These are phyloP conservation scores for Monosporascus sp. DNA, from an alignment of 2,329 filamentous ascomycete species.

Conservation along the genomic window DNA sequence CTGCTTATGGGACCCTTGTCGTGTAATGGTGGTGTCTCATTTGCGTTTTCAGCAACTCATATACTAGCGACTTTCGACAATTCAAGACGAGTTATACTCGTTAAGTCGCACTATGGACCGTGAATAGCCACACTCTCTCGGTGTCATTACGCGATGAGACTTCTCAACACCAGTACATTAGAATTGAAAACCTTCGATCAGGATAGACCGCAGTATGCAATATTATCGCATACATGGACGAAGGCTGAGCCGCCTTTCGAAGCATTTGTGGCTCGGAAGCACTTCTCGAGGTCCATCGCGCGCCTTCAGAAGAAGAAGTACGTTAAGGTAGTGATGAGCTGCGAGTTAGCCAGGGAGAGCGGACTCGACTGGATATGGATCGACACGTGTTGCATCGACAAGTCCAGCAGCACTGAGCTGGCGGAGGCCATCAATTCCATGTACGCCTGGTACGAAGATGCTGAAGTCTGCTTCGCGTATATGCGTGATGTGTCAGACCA, in stretches of 20 bases:
- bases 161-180: neutral
- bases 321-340: neutral
- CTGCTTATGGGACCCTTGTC: too few species aligned
- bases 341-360: neutral
- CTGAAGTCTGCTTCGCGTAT: neutral
- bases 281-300: neutral
- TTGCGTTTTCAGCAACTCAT: too few species aligned
- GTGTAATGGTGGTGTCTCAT: too few species aligned
- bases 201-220: conserved; percentile 8
- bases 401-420: neutral
- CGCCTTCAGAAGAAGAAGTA: neutral
- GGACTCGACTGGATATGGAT: neutral
- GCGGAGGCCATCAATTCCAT: neutral
- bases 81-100: too few species aligned
- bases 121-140: too few species aligned
- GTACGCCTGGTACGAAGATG: neutral
- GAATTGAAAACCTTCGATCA: neutral
- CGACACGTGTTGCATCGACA: conserved; percentile 2
- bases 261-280: neutral
- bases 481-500: neutral
- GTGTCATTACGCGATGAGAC: neutral
- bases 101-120: too few species aligned
- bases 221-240: conserved; percentile 12
- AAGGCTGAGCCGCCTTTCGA: neutral
- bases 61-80: too few species aligned